These are phyloP conservation scores for Cichorium intybus DNA, from an alignment of 140 eudicot species.

Conservation along the genomic window DNA sequence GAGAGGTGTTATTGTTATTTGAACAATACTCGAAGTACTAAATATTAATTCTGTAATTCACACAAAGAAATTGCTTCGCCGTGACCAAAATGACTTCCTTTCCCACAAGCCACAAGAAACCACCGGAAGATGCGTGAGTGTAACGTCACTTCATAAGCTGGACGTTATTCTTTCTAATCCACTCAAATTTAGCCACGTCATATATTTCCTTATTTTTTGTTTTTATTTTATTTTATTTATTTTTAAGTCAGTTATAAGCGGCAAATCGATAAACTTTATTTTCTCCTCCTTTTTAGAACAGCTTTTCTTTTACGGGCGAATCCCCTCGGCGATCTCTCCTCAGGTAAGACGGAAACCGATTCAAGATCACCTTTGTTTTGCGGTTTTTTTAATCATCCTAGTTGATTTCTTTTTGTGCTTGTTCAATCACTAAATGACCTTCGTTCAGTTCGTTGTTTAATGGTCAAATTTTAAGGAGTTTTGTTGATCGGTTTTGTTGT, in stretches of 20 bases:
- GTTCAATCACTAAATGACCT: not conserved
- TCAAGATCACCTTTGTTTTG: not conserved
- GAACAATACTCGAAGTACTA: slow-evolving; percentile 21
- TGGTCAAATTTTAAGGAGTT: not conserved
- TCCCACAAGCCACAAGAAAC: slow-evolving; percentile 16
- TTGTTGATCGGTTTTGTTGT: slow-evolving; percentile 3
- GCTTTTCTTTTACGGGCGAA: slow-evolving; percentile 14
- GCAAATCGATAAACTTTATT: slow-evolving; percentile 28
- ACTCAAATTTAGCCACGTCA: slow-evolving; percentile 42
- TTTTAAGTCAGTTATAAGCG: slow-evolving; percentile 40
- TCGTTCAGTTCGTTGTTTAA: not conserved
- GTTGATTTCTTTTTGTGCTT: not conserved
- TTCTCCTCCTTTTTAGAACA: not conserved
- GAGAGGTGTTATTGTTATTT: not conserved
- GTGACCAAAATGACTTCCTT: slow-evolving; percentile 27
- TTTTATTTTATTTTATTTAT: not conserved
- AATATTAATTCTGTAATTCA: slow-evolving; percentile 18
- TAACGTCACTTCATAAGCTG: slow-evolving; percentile 20
- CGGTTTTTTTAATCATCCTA: not conserved
- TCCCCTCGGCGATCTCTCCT: slow-evolving; percentile 28
- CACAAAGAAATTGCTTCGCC: slow-evolving; percentile 14
- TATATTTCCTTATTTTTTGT: not conserved
- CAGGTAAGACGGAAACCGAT: slow-evolving; percentile 24
- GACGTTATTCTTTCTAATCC: slow-evolving; percentile 20
- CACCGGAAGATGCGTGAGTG: slow-evolving; percentile 7